Percentiles rank a stretch among this genome's conserved stretches.
Conservation (phyloP, 2,329 filamentous ascomycete species). For the Paecilomyces niveus region DNA sequence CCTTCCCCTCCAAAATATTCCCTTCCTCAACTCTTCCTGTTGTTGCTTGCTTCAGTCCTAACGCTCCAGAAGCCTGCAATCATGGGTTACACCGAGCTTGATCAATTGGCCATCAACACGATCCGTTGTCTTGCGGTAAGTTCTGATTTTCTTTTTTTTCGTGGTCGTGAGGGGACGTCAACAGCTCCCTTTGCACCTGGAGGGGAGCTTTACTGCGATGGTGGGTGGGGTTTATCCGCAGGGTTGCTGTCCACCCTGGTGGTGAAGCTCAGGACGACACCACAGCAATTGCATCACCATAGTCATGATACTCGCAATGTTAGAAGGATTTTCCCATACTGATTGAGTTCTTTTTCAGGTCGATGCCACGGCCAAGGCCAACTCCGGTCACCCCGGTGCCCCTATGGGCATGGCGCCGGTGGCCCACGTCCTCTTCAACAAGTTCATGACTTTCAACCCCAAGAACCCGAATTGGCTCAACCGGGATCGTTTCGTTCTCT, state of each 20-base stretch:
- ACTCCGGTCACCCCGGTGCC: conserved; percentile 97
- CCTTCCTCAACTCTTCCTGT: conserved; percentile 3
- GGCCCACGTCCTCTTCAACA: conserved; percentile 96
- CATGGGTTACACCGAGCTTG: conserved; percentile 85
- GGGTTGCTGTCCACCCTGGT: neutral
- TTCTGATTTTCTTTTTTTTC: conserved; percentile 21
- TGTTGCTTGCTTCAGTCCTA: conserved; percentile 1
- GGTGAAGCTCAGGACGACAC: neutral
- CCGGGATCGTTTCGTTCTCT: conserved; percentile 97
- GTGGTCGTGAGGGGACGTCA: neutral
- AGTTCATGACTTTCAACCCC: conserved; percentile 99
- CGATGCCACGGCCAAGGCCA: conserved; percentile 93
- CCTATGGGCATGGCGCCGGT: conserved; percentile 96
- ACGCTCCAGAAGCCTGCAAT: conserved; percentile 34
- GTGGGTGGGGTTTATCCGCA: neutral
- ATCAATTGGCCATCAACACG: conserved; percentile 93
- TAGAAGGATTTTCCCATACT: conserved; percentile 4
- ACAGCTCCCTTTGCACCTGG: neutral
- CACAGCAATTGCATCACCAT: conserved; percentile 1
- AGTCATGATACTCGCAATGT: conserved; percentile 1
- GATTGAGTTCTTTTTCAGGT: conserved; percentile 53
- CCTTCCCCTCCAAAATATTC: neutral
- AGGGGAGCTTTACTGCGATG: neutral
- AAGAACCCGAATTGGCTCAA: conserved; percentile 97
- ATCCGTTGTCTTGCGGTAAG: conserved; percentile 93